phyloP scores from a whole-genome alignment of 768 basidiomycete genomes.

The Lactarius trivialis region DNA sequence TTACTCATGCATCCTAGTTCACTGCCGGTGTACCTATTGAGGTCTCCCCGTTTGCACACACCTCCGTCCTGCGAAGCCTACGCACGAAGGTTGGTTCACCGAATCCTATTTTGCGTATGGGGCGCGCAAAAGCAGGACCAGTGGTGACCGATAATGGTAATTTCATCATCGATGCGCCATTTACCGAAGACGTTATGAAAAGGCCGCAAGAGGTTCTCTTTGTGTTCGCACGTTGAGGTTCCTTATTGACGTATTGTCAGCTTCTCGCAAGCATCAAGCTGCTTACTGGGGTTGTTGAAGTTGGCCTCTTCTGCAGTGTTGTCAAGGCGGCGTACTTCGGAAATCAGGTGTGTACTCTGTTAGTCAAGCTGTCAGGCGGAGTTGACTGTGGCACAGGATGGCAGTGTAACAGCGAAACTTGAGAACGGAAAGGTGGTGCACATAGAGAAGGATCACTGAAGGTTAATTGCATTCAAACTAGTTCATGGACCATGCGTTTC shows the following conservation, averaged over 20 bases:
- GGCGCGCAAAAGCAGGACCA: constrained; percentile 87
- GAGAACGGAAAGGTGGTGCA: constrained; percentile 6
- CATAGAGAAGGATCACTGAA: constrained; percentile 6
- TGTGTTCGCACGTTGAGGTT: constrained; percentile 34
- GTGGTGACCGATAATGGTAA: constrained; percentile 97
- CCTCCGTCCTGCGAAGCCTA: constrained; percentile 72
- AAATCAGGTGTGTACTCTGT: constrained; percentile 50
- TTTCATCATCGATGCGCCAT: constrained; percentile 96
- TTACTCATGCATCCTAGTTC: constrained; percentile 45
- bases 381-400: constrained; percentile 10
- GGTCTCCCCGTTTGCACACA: constrained; percentile 95
- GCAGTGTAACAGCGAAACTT: constrained; percentile 10
- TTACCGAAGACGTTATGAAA: constrained; percentile 56
- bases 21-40: constrained; percentile 89
- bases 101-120: constrained; percentile 84
- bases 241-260: constrained; percentile 33
- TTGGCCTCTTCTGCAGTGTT: constrained; percentile 92
- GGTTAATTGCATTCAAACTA: constrained; percentile 1
- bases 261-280: constrained; percentile 80
- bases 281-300: constrained; percentile 97
- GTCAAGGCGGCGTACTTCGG: constrained; percentile 97
- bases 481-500: not conserved
- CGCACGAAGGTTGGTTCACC: constrained; percentile 52
- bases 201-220: constrained; percentile 44
- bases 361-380: not conserved